Base-by-base conservation (phyloP, 2,329 filamentous ascomycete species). In the Tolypocladium endophyticum region DNA sequence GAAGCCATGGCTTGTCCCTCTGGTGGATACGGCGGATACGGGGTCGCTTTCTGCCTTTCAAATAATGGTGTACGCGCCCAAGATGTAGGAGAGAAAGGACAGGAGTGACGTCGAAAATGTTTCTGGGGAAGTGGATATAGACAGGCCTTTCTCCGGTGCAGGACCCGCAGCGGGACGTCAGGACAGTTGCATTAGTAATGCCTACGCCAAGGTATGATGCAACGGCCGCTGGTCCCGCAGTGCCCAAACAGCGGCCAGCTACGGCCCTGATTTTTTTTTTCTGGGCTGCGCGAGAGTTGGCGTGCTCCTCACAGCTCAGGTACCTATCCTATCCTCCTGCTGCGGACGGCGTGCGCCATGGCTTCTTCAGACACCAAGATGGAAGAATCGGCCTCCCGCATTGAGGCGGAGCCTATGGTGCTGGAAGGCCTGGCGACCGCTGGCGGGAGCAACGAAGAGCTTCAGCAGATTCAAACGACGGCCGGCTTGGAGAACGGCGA, bases 101-200 rank as follows among this genome's bases (percentile, higher is more conserved):
- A 9, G 11, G 8, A 6, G 45, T 54, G 45, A 54, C 35, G 47
- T 38, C 28, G 23, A 30, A 33, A 47, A 33, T 25, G 23, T 47
- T 30, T 35, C 50, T 41, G 55, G 47, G 36, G 45, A 53, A 39
- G 58, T 50, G 38, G 47, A 55, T 45, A 11, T 18, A 11, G 12
- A 9, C 14, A 28, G 20, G 25, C 47, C 28, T 5, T 8, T 55
- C 20, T 54, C 30, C 47, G 47, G 28, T 33, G 8, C 47, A 36
- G 50, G 63, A 52, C 47, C 54, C 23, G 53, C 23, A 12, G n/a
- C 58, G 55, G 38, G 33, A 25, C 30, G 12, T 53, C 54, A 57
- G 43, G 55, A 35, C 47, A 23, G 9, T 4, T n/a, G 20, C 62
- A 72, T 72, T 72, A 72, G 62, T 72, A 72, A 72, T 72, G 65